Evolutionary conservation across 192 early-diverging fungal genomes (phyloP), one percentile per base, ranked within the genome.

Genomic region (Linnemannia schmuckeri): DNA sequence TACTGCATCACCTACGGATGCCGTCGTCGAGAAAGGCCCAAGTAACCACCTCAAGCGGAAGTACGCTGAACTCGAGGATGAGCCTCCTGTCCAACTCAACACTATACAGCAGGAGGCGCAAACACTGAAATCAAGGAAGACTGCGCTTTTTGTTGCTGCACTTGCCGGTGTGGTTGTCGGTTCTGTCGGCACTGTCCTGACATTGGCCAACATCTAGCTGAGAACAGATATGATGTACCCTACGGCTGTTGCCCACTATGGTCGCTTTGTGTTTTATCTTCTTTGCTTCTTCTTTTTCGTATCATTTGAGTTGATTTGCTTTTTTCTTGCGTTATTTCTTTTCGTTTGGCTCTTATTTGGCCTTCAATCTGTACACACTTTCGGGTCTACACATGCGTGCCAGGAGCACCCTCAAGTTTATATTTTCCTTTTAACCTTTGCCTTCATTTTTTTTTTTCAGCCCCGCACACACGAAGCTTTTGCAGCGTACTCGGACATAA

Each of bases 81-180:
- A 15, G 12, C 10, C 61, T 35, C 13, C 3, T 66, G 10, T 66
- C 27, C 30, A n/a, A 27, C 49, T 52, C 49, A 5, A 20, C 18
- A 52, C 6, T 4, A 17, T 18, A 52, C 61, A 75, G 1, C 46
- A 52, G 17, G 35, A 47, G 57, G 30, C 20, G 10, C n/a, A n/a
- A 6, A 33, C 41, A 17, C 46, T 57, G 5, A 35, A 38, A 2
- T 68, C 18, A 3, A 81, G 69, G 70, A 55, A 47, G 41, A 74
- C 71, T 18, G 79, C 73, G 10, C 47, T 82, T 7, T 30, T 87
- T 12, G 85, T 54, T 15, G 85, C 79, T 15, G 76, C 79, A 3
- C 63, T 87, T 24, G 80, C 79, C 2, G 85, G 85, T 3, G 52
- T 71, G 4, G 85, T 81, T 37, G 72, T 87, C n/a, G 85, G 85